Evolutionary conservation across 2,329 filamentous ascomycete genomes (phyloP).

Genomic region (Penicillium sp.): DNA sequence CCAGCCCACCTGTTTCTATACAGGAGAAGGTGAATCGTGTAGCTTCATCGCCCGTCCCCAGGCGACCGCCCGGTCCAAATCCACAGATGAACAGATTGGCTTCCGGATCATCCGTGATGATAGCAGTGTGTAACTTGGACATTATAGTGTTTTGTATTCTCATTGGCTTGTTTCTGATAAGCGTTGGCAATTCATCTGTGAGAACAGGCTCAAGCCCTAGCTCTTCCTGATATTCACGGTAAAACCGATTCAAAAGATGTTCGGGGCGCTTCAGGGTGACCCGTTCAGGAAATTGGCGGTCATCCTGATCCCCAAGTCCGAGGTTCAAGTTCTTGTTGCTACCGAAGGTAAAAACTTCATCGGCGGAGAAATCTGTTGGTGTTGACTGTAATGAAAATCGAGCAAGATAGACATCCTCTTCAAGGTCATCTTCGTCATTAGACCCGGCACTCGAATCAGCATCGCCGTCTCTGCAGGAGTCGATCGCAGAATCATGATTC

Average conservation of each 20-base stretch:
- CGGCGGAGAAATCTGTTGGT: constrained; percentile 57
- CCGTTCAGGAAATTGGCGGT: constrained; percentile 89
- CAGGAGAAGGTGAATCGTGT: constrained; percentile 85
- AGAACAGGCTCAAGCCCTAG: constrained; percentile 40
- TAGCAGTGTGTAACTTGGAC: constrained; percentile 87
- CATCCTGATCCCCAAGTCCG: constrained; percentile 92
- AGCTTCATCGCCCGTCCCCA: constrained; percentile 86
- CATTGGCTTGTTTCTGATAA: constrained; percentile 71
- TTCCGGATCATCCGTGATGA: constrained; percentile 82
- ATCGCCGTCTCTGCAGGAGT: constrained; percentile 49
- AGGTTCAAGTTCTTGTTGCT: constrained; percentile 95
- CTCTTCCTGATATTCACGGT: constrained; percentile 61
- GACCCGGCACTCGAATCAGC: constrained; percentile 29
- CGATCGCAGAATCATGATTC: constrained; percentile 44
- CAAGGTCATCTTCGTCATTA: constrained; percentile 51
- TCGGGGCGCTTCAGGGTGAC: constrained; percentile 75
- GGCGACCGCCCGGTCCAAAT: constrained; percentile 82
- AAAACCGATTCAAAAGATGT: constrained; percentile 72
- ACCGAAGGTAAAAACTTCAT: constrained; percentile 91
- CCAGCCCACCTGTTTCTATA: constrained; percentile 72
- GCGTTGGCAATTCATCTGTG: constrained; percentile 64
- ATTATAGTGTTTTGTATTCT: constrained; percentile 79
- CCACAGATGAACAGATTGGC: constrained; percentile 93
- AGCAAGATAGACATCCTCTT: constrained; percentile 40
- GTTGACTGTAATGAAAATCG: constrained; percentile 31